These are phyloP conservation scores for Trichoderma aggressivum DNA, from an alignment of 2,329 filamentous ascomycete genomes.

Conservation along the genomic window DNA sequence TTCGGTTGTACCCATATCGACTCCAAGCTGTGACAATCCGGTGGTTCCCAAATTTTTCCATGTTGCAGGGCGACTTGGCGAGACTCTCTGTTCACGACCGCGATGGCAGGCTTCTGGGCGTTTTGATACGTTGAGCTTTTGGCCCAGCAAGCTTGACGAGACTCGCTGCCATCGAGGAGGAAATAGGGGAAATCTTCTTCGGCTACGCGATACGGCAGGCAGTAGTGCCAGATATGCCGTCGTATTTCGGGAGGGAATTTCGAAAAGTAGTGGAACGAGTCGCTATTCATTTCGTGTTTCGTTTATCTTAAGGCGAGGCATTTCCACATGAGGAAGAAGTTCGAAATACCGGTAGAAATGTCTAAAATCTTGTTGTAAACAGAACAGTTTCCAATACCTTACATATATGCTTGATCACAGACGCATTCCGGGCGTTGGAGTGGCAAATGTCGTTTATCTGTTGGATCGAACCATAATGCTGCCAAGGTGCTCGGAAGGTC, in stretches of 20 bases:
- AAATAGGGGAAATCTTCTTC: background rate
- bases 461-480: background rate
- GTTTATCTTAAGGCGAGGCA: background rate
- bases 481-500: background rate
- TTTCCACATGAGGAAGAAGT: background rate
- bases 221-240: background rate
- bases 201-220: background rate
- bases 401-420: background rate
- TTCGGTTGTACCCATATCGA: background rate
- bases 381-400: background rate
- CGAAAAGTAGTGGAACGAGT: background rate
- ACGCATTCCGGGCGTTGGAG: background rate
- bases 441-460: background rate
- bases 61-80: background rate
- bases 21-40: background rate
- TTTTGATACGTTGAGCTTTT: background rate
- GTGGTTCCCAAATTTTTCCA: background rate
- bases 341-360: background rate
- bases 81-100: background rate
- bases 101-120: background rate
- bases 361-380: background rate
- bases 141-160: conserved; percentile 14
- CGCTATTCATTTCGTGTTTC: background rate
- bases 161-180: conserved; percentile 10
- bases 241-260: background rate